phyloP scores from a whole-genome alignment of 768 basidiomycete species.

The Coprinopsis marcescibilis region DNA sequence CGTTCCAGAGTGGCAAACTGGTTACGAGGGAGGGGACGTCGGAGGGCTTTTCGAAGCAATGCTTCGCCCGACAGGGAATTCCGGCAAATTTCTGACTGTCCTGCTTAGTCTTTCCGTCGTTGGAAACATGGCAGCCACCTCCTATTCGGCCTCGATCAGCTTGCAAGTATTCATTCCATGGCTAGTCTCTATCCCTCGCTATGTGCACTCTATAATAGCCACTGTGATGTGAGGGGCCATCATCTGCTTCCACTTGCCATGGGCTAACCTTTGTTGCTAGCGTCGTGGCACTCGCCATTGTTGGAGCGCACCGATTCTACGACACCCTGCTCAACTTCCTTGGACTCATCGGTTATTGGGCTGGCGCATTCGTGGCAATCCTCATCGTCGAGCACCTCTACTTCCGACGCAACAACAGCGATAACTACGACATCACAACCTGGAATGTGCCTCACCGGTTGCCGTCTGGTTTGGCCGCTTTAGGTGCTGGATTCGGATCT shows the following conservation, averaged over 20 bases:
- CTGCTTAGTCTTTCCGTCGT: constrained; percentile 77
- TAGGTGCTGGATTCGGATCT: constrained; percentile 45
- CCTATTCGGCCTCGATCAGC: constrained; percentile 75
- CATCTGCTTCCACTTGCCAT: neutral
- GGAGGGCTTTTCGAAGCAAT: constrained; percentile 71
- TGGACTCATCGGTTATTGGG: constrained; percentile 68
- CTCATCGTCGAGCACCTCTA: constrained; percentile 64
- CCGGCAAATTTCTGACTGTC: constrained; percentile 77
- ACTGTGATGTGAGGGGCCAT: constrained; percentile 55
- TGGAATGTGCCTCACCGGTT: constrained; percentile 57
- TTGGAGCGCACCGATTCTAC: constrained; percentile 71
- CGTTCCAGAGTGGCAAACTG: constrained; percentile 57
- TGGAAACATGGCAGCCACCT: constrained; percentile 75
- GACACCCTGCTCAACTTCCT: constrained; percentile 68
- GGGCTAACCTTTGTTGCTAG: constrained; percentile 26
- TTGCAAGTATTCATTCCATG: constrained; percentile 65
- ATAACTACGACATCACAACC: constrained; percentile 42
- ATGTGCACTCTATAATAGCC: constrained; percentile 67
- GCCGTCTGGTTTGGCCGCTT: constrained; percentile 67
- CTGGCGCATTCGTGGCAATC: constrained; percentile 52
- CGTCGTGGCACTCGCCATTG: constrained; percentile 68
- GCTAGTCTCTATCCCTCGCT: constrained; percentile 59
- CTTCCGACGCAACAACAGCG: constrained; percentile 51
- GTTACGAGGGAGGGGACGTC: constrained; percentile 51
- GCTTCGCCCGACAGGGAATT: constrained; percentile 62